Conservation (phyloP, 2,329 filamentous ascomycete genomes). For the Ceratocystis lukuohia region DNA sequence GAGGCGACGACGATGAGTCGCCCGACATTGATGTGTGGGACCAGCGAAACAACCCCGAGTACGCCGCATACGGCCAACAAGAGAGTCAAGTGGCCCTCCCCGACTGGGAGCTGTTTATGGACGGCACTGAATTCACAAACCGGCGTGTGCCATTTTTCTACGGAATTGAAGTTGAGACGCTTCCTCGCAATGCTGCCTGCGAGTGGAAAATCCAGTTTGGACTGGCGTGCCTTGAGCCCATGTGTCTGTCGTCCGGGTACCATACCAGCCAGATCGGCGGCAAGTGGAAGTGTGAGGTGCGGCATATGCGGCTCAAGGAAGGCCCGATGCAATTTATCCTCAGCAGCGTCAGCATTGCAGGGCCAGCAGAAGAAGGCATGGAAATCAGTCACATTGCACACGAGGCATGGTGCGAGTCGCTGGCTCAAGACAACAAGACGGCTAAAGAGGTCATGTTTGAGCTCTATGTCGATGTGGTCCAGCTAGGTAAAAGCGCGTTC, state of each 20-base stretch:
- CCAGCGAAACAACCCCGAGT: conserved; percentile 42
- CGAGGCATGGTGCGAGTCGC: conserved; percentile 22
- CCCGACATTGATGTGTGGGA: conserved; percentile 55
- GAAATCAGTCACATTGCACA: conserved; percentile 15
- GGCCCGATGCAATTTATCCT: conserved; percentile 13
- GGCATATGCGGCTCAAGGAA: conserved; percentile 15
- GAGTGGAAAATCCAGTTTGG: conserved; percentile 73
- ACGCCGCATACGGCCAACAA: conserved; percentile 30
- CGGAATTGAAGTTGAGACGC: conserved; percentile 57
- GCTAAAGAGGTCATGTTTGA: conserved; percentile 13
- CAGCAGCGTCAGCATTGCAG: conserved; percentile 9
- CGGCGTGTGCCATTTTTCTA: conserved; percentile 51
- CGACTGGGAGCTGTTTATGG: conserved; percentile 35
- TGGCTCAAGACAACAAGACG: conserved; percentile 22
- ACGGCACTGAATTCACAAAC: conserved; percentile 28
- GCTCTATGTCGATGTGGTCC: conserved; percentile 27
- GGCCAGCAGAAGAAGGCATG: conserved; percentile 13
- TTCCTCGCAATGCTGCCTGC: conserved; percentile 60
- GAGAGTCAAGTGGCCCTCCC: conserved; percentile 31
- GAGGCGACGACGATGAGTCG: conserved; percentile 34
- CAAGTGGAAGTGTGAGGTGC: conserved; percentile 13
- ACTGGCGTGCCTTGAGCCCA: conserved; percentile 27
- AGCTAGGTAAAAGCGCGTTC: conserved; percentile 20
- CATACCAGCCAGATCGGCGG: neutral
- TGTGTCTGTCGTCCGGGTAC: conserved; percentile 15